A percentile compares a stretch with the other conserved stretches of the same genome.
phyloP scores from a whole-genome alignment of 768 basidiomycete species.

The Fomitopsis serialis region DNA sequence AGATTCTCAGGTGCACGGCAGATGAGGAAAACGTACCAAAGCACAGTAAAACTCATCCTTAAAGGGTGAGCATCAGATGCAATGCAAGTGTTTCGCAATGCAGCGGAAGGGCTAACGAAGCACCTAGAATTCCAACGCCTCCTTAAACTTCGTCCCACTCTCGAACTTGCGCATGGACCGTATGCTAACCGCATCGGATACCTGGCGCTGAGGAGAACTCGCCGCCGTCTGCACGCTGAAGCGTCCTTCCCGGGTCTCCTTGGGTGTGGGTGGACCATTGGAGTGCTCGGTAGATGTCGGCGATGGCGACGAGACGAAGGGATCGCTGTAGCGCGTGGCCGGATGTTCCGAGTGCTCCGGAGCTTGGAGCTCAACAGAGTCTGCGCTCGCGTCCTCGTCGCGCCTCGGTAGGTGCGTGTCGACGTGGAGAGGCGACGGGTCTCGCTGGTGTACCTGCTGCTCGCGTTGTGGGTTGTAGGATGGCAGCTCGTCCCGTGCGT shows the following conservation, averaged over 20 bases:
- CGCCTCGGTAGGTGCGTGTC: not conserved
- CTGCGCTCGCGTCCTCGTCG: slow-evolving; percentile 5
- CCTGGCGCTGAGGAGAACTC: not conserved
- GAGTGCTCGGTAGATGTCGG: not conserved
- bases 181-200: slow-evolving; percentile 1
- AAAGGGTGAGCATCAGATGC: too few relatives aligned
- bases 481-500: slow-evolving; percentile 18
- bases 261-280: not conserved
- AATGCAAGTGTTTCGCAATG: too few relatives aligned
- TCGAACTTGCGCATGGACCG: slow-evolving; percentile 23
- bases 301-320: slow-evolving; percentile 11
- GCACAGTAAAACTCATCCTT: too few relatives aligned
- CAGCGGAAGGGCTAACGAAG: not conserved
- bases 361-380: slow-evolving; percentile 11
- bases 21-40: too few relatives aligned
- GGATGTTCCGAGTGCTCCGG: slow-evolving; percentile 2
- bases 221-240: slow-evolving; percentile 8
- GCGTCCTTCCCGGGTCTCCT: not conserved
- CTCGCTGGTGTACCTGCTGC: not conserved
- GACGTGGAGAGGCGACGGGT: not conserved
- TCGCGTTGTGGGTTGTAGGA: not conserved
- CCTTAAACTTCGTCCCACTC: slow-evolving; percentile 26
- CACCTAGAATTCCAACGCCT: slow-evolving; percentile 9
- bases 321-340: not conserved
- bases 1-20: too few relatives aligned